These are phyloP conservation scores for Leishmania tarentolae DNA, from an alignment of 208 protist genomes.

Conservation along the genomic window DNA sequence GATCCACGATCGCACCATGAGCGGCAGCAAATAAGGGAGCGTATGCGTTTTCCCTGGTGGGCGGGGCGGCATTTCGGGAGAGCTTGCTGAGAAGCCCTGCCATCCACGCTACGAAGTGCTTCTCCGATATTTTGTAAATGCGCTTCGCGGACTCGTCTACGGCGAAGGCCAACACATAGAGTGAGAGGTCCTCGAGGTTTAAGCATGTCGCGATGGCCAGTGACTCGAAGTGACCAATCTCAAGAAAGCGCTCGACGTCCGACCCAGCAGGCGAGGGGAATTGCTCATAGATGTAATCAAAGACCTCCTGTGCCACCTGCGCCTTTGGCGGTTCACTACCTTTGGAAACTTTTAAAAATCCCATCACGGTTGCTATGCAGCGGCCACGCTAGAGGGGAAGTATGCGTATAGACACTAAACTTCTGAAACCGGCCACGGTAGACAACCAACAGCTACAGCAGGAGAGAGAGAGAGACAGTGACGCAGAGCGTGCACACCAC, in stretches of 20 bases:
- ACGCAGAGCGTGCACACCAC: background rate
- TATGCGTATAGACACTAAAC: background rate
- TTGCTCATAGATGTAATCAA: slow-evolving; percentile 36
- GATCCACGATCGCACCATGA: slow-evolving; percentile 20
- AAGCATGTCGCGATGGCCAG: slow-evolving; percentile 48
- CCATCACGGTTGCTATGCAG: slow-evolving; percentile 6
- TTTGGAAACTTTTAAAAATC: slow-evolving; percentile 16
- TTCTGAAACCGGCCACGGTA: background rate
- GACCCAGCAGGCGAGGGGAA: background rate
- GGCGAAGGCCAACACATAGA: slow-evolving; percentile 72
- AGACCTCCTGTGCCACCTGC: slow-evolving; percentile 30
- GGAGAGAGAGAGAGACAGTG: background rate
- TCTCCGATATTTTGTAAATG: slow-evolving; percentile 45
- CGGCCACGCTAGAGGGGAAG: too few species aligned
- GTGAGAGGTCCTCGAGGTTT: slow-evolving; percentile 58
- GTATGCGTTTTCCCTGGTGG: slow-evolving; percentile 24
- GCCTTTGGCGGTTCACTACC: background rate
- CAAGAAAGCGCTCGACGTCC: slow-evolving; percentile 35
- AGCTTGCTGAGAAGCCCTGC: slow-evolving; percentile 24
- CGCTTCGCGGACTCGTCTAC: slow-evolving; percentile 30
- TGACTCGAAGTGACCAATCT: slow-evolving; percentile 46
- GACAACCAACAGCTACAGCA: background rate
- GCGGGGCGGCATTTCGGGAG: slow-evolving; percentile 6
- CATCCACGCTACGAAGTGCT: slow-evolving; percentile 48
- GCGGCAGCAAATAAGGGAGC: slow-evolving; percentile 37